Percentiles rank a stretch among this genome's conserved stretches.
Conservation (phyloP, 352 stramenopile genomes). For the Pseudoperonospora humuli region DNA sequence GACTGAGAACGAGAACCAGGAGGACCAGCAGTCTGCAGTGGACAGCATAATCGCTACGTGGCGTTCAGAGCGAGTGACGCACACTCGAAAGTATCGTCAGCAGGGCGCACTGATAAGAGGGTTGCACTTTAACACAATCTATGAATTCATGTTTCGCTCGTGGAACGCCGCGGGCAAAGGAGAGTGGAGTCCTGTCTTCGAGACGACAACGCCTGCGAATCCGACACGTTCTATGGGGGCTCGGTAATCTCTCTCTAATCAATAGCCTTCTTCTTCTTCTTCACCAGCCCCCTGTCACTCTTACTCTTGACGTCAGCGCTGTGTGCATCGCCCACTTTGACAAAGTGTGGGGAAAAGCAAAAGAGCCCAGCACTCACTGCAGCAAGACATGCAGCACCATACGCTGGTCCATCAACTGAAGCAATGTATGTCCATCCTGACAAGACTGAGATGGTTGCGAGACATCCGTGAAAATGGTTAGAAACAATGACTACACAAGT, state of each 20-base stretch:
- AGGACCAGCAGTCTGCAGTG: neutral
- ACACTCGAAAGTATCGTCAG: constrained; percentile 36
- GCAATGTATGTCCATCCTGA: constrained; percentile 72
- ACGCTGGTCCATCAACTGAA: constrained; percentile 60
- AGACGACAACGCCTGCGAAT: too few relatives aligned
- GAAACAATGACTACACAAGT: neutral
- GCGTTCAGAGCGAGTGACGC: constrained; percentile 29
- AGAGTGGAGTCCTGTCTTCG: constrained; percentile 42
- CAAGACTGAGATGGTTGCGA: constrained; percentile 41
- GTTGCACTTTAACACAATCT: too few relatives aligned
- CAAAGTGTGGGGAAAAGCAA: constrained; percentile 60
- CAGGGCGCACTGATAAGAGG: constrained; percentile 34
- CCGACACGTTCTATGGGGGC: constrained; percentile 19
- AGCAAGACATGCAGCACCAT: constrained; percentile 57
- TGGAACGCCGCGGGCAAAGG: constrained; percentile 50
- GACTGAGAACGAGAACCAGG: constrained; percentile 15
- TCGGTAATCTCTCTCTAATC: constrained; percentile 21
- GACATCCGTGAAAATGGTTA: too few relatives aligned
- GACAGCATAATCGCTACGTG: constrained; percentile 23
- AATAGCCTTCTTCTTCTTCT: constrained; percentile 30
- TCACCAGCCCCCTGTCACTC: constrained; percentile 2
- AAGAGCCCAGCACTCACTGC: constrained; percentile 47
- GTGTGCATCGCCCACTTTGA: constrained; percentile 24
- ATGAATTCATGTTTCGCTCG: constrained; percentile 55
- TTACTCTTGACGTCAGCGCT: constrained; percentile 11